A percentile compares a stretch with the other conserved stretches of the same genome.
Evolutionary conservation across 768 basidiomycete genomes (phyloP).

Genomic region (Neoboletus subvelutipes): DNA sequence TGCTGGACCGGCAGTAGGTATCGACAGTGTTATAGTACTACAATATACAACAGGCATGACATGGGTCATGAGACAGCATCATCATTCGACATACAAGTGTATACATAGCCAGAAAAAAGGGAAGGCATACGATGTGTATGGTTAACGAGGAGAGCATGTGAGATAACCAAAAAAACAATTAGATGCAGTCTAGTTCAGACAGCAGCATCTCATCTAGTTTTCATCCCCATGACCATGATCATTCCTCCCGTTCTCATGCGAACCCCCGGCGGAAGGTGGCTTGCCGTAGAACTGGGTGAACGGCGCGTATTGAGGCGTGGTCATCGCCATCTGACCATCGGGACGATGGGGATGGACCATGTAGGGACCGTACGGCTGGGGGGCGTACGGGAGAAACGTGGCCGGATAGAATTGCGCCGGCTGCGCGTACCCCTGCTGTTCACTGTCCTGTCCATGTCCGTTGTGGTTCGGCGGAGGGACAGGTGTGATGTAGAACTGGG

Average conservation of each 20-base stretch:
- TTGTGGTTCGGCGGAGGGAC: conserved; percentile 42
- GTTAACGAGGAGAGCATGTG: conserved; percentile 13
- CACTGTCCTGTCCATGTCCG: conserved; percentile 42
- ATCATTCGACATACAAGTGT: conserved; percentile 30
- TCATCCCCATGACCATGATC: conserved; percentile 33
- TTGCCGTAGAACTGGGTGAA: conserved; percentile 41
- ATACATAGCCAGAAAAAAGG: conserved; percentile 16
- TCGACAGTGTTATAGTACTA: conserved; percentile 29
- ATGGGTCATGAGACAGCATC: conserved; percentile 20
- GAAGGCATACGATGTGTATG: conserved; percentile 16
- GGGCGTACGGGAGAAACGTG: conserved; percentile 46
- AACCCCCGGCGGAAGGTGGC: conserved; percentile 36
- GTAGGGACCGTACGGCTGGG: conserved; percentile 50
- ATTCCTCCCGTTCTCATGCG: conserved; percentile 30
- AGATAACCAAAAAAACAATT: conserved; percentile 17
- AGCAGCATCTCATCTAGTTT: conserved; percentile 28
- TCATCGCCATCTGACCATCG: conserved; percentile 38
- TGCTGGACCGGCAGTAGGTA: conserved; percentile 28
- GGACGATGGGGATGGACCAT: conserved; percentile 45
- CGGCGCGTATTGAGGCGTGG: conserved; percentile 38
- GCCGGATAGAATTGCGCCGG: conserved; percentile 47
- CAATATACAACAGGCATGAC: conserved; percentile 29
- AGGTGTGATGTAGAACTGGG: conserved; percentile 48
- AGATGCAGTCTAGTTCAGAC: conserved; percentile 17
- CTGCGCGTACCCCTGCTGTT: conserved; percentile 40